Base-by-base conservation (phyloP, 2,329 filamentous ascomycete genomes). In the Trichoderma sp. region DNA sequence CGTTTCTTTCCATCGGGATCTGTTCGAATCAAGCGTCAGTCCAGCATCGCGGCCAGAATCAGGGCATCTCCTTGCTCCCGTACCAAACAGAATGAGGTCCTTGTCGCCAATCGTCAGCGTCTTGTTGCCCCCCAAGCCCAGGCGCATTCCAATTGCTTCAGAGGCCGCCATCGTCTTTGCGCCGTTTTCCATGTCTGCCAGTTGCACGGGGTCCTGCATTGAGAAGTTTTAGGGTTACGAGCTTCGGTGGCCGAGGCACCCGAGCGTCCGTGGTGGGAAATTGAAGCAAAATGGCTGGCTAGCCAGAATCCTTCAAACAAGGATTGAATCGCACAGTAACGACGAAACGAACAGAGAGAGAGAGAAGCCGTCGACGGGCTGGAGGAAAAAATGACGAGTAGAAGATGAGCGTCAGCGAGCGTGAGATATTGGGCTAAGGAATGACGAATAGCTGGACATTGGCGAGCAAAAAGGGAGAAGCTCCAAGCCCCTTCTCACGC, bases 11-110 rank as follows among this genome's bases (percentile, higher is more conserved):
- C 57, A 27, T 69, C 67, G 13, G 64, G 50, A 61, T 69, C 67
- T 69, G 17, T 39, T 22, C 1, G 5, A 9, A 35, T 27, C 27
- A 52, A 52, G 2, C 19, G 57, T 69, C 45, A 67, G 67, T 7
- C 19, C 10, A 2, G 8, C 10, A 29, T 37, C 13, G 1, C 4
- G 22, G 1, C n/a, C 15, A n/a, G 12, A 50, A 35, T 29, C 35
- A 9, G 10, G 5, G n/a, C 19, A 27, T 60, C 15, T 27, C 22
- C 17, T 34, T 9, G n/a, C 37, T n/a, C n/a, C 65, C 76, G 67
- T 75, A 81, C 80, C 80, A 67, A 74, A 70, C 25, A 81, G 64
- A 45, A 76, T 70, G 45, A 81, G 72, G 10, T 74, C 72, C 45
- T 75, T 73, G 6, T 71, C 71, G 32, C 74, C 73, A 67, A 78